Evolutionary conservation across 2,329 filamentous ascomycete species (phyloP).

Genomic region (Aspergillus glaucus): DNA sequence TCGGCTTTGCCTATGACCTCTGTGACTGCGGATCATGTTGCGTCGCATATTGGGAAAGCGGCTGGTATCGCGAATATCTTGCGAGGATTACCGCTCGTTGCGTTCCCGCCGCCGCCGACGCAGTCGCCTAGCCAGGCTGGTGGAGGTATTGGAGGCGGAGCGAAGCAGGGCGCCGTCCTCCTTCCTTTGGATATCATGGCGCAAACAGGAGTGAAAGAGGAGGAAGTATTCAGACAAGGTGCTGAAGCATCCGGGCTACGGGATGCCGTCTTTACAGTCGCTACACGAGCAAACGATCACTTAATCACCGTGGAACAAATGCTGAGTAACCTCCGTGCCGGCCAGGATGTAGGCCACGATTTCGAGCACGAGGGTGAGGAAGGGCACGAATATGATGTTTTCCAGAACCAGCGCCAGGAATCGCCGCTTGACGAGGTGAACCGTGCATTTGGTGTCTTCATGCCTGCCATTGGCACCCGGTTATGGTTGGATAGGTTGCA

Average conservation of each 20-base stretch:
- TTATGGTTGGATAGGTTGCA: slow-evolving; percentile 76
- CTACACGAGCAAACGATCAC: slow-evolving; percentile 91
- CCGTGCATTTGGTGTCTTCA: slow-evolving; percentile 68
- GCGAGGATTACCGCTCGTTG: slow-evolving; percentile 82
- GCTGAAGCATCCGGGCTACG: slow-evolving; percentile 71
- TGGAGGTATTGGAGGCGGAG: slow-evolving; percentile 26
- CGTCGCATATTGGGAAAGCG: slow-evolving; percentile 91
- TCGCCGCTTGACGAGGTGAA: slow-evolving; percentile 49
- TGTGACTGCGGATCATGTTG: slow-evolving; percentile 82
- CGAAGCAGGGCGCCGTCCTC: slow-evolving; percentile 60
- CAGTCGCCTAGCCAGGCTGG: slow-evolving; percentile 45
- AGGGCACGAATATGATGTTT: slow-evolving; percentile 53
- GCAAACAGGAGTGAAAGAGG: slow-evolving; percentile 70
- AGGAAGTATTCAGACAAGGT: slow-evolving; percentile 79
- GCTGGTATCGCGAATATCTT: slow-evolving; percentile 80
- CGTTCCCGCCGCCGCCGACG: slow-evolving; percentile 61
- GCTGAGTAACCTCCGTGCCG: slow-evolving; percentile 70
- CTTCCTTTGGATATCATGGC: slow-evolving; percentile 88
- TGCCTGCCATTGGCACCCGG: slow-evolving; percentile 71
- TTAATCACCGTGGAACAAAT: slow-evolving; percentile 90
- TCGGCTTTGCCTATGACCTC: slow-evolving; percentile 73
- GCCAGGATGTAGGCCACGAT: slow-evolving; percentile 70
- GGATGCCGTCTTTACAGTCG: slow-evolving; percentile 86
- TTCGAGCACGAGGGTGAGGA: slow-evolving; percentile 82
- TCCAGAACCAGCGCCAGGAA: slow-evolving; percentile 25